A percentile compares a stretch with the other conserved stretches of the same genome.
Conservation (phyloP, 345 rosid species). For the Rhodamnia rubescens region DNA sequence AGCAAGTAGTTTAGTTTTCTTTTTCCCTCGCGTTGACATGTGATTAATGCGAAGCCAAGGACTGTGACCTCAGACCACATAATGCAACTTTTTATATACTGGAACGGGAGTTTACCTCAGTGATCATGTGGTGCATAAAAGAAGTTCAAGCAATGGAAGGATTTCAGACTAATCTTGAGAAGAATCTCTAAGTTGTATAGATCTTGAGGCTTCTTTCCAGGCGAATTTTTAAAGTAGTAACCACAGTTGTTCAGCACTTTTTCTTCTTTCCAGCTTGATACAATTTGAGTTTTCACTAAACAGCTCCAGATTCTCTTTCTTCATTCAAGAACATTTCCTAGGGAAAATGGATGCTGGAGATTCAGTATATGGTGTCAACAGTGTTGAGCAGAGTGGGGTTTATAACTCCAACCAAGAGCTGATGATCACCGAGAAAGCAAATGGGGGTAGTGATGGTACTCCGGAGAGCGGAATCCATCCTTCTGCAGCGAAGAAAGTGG, state of each 20-base stretch:
- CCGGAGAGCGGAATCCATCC: background rate
- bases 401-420: background rate
- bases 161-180: background rate
- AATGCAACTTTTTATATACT: background rate
- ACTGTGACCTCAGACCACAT: background rate
- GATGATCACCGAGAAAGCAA: background rate
- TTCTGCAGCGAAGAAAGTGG: background rate
- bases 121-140: background rate
- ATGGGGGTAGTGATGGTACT: background rate
- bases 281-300: background rate
- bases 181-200: background rate
- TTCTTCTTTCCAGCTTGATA: background rate
- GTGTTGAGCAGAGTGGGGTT: background rate
- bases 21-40: background rate
- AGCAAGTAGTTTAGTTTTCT: background rate
- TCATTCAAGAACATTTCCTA: background rate
- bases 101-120: background rate
- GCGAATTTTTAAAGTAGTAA: background rate
- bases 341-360: background rate
- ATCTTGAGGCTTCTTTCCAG: background rate
- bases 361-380: background rate
- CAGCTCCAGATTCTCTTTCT: background rate
- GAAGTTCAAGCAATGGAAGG: background rate
- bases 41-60: background rate
- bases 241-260: background rate